Percentiles rank a stretch among this genome's conserved stretches.
Evolutionary conservation across 345 rosid species (phyloP).

Genomic region (Acer negundo): DNA sequence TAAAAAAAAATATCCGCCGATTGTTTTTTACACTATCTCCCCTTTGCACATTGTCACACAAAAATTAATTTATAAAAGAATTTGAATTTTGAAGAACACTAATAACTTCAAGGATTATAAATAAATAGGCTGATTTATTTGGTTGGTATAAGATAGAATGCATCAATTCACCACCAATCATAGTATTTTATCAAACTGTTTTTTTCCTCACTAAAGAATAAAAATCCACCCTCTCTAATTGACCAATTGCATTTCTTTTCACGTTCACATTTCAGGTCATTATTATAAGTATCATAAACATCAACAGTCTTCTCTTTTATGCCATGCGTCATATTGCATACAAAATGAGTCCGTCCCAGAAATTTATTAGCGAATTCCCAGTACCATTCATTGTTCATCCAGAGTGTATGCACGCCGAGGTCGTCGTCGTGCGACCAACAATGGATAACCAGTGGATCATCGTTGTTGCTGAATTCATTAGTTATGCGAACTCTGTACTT

Average conservation of each 20-base stretch:
- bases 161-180: neutral
- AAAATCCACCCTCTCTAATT: slow-evolving; percentile 1
- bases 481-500: neutral
- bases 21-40: no score
- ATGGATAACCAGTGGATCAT: neutral
- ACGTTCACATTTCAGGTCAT: neutral
- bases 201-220: neutral
- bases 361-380: neutral
- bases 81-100: no score
- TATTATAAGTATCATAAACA: neutral
- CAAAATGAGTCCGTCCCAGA: neutral
- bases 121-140: no score
- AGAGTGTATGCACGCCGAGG: slow-evolving; percentile 4
- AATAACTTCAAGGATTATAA: no score
- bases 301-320: neutral
- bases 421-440: slow-evolving; percentile 16
- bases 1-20: no score
- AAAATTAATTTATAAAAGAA: no score
- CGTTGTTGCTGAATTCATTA: neutral
- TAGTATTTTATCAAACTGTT: neutral
- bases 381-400: neutral
- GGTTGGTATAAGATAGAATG: no score
- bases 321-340: neutral
- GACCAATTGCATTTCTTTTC: neutral
- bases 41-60: no score